Conservation (phyloP, 2,329 filamentous ascomycete species). For the Aspergillus quadricinctus region DNA sequence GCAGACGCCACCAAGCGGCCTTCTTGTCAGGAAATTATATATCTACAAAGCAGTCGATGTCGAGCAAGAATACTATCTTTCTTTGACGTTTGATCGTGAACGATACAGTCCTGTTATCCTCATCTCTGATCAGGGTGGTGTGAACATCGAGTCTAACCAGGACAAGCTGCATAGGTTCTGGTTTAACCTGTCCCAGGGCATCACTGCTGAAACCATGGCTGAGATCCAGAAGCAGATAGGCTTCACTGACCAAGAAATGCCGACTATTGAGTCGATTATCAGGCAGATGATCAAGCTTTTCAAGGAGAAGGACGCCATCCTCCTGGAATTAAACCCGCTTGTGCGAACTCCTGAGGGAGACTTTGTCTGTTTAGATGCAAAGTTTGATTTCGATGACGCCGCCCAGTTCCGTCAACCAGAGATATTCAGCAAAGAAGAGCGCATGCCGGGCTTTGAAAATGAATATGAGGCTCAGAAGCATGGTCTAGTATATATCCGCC, state of each 20-base stretch:
- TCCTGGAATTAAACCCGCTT: conserved; percentile 43
- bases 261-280: conserved; percentile 26
- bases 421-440: conserved; percentile 38
- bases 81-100: conserved; percentile 44
- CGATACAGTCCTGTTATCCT: conserved; percentile 36
- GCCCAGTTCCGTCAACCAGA: conserved; percentile 41
- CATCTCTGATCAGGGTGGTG: conserved; percentile 31
- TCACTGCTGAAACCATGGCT: conserved; percentile 20
- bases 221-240: conserved; percentile 20
- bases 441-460: conserved; percentile 25
- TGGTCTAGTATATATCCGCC: conserved; percentile 27
- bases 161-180: conserved; percentile 24
- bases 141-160: conserved; percentile 27
- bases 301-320: conserved; percentile 44
- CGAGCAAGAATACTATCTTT: conserved; percentile 38
- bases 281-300: conserved; percentile 36
- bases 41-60: conserved; percentile 31
- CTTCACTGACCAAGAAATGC: conserved; percentile 23
- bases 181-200: conserved; percentile 21
- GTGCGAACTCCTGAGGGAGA: conserved; percentile 22
- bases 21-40: conserved; percentile 32
- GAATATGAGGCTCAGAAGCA: conserved; percentile 33
- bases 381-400: conserved; percentile 48
- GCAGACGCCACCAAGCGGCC: conserved; percentile 23
- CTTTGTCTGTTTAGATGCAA: conserved; percentile 37